Conservation (phyloP, 305 asterid genomes). For the Fraxinus sp. region DNA sequence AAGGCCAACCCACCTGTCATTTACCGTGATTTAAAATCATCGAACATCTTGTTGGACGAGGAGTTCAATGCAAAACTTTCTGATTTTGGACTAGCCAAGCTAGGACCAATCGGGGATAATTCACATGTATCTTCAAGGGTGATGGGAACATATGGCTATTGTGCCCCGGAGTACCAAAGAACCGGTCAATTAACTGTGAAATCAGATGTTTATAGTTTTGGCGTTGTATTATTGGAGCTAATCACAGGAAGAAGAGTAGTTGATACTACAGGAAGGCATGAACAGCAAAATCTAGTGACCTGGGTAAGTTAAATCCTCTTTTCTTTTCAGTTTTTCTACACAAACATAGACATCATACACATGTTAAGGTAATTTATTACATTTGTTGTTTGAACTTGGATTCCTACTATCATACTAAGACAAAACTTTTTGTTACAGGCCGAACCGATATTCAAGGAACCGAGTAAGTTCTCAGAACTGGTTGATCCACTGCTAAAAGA, state of each 20-base stretch:
- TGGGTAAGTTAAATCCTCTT: constrained; percentile 31
- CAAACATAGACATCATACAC: neutral
- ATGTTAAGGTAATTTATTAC: neutral
- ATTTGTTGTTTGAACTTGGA: neutral
- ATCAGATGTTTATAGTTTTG: constrained; percentile 45
- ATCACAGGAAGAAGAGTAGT: constrained; percentile 40
- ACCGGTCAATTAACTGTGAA: constrained; percentile 40
- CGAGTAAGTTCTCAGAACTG: constrained; percentile 31
- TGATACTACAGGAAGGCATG: constrained; percentile 23
- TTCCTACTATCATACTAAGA: neutral
- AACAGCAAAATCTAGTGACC: constrained; percentile 31
- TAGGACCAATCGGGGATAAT: constrained; percentile 39
- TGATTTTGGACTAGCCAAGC: constrained; percentile 45
- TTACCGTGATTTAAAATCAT: constrained; percentile 40
- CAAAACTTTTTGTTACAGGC: constrained; percentile 26
- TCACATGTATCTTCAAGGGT: constrained; percentile 40
- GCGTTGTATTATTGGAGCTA: constrained; percentile 40
- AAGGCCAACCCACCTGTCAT: constrained; percentile 36
- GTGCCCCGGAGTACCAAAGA: constrained; percentile 47
- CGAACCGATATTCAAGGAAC: constrained; percentile 38
- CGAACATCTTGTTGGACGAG: constrained; percentile 40
- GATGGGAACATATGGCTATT: constrained; percentile 50
- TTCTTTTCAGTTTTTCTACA: neutral
- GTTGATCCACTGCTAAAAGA: constrained; percentile 33
- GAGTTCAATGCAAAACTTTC: constrained; percentile 44